phyloP scores from a whole-genome alignment of 352 stramenopile species.

The Globisporangium irregulare region DNA sequence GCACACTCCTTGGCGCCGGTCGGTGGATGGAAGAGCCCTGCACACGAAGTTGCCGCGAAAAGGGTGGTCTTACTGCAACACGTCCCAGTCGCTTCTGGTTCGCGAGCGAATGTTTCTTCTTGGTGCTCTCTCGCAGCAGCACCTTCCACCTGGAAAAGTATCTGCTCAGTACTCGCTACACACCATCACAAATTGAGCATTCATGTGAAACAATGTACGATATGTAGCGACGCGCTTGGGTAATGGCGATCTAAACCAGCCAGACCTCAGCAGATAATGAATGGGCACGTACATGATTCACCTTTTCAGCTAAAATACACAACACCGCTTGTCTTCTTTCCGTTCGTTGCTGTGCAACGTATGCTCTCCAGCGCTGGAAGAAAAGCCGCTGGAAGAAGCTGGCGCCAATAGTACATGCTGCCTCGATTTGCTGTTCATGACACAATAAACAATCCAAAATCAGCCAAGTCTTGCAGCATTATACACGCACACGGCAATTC shows the following conservation, averaged over 20 bases:
- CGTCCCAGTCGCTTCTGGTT: not conserved
- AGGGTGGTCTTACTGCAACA: not conserved
- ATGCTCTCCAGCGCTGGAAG: conserved; percentile 16
- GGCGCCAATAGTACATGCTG: conserved; percentile 15
- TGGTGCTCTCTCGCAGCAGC: not conserved
- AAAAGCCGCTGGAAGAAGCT: conserved; percentile 18
- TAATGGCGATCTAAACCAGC: not conserved
- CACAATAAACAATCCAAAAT: not conserved
- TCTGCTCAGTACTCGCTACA: not conserved
- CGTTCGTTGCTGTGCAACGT: not conserved
- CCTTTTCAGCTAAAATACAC: not conserved
- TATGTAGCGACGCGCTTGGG: not conserved
- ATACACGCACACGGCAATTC: not conserved
- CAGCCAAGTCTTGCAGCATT: not conserved
- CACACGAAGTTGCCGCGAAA: conserved; percentile 1
- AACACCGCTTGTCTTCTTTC: not conserved
- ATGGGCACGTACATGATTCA: not conserved
- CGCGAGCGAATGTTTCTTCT: not conserved
- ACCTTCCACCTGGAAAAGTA: conserved; percentile 4
- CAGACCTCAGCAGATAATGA: not conserved
- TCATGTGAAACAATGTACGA: not conserved
- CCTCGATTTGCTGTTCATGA: conserved; percentile 9
- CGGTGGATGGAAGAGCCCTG: not conserved
- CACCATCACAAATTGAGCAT: not conserved
- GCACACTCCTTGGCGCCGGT: not conserved